Conservation (phyloP, 352 stramenopile species). For the Pythium brassicae region DNA sequence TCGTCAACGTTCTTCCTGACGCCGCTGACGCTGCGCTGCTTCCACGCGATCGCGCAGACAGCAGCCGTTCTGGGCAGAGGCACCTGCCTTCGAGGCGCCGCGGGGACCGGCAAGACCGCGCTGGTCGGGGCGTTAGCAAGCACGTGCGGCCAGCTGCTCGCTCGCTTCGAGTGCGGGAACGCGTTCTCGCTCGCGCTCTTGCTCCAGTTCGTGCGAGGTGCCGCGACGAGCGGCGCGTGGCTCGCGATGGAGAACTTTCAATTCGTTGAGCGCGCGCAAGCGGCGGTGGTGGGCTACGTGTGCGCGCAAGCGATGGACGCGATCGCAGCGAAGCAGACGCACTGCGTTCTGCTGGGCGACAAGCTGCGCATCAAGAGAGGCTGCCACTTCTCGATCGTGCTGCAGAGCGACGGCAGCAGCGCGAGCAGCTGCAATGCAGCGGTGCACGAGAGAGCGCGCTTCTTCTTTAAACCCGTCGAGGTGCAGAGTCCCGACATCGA, state of each 20-base stretch:
- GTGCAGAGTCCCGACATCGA: conserved; percentile 34
- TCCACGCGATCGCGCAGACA: conserved; percentile 41
- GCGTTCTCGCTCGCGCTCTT: conserved; percentile 24
- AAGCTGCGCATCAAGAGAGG: conserved; percentile 46
- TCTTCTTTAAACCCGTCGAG: conserved; percentile 37
- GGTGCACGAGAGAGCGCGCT: conserved; percentile 11
- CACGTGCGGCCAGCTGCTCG: conserved; percentile 45
- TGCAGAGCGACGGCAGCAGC: background rate
- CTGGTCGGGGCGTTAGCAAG: conserved; percentile 32
- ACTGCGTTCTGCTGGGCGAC: conserved; percentile 32
- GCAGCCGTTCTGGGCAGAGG: conserved; percentile 34
- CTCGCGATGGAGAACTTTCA: conserved; percentile 40
- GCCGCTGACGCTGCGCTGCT: conserved; percentile 60
- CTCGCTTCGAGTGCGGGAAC: conserved; percentile 33
- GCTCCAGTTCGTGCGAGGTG: conserved; percentile 43
- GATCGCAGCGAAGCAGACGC: conserved; percentile 27
- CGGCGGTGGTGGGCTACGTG: conserved; percentile 27
- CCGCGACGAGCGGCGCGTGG: conserved; percentile 50
- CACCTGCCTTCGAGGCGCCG: conserved; percentile 29
- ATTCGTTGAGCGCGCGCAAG: conserved; percentile 11
- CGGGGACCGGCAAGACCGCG: conserved; percentile 41
- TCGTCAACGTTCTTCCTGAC: conserved; percentile 33
- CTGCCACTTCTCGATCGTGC: conserved; percentile 29
- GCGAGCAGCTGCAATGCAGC: background rate
- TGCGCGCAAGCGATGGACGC: conserved; percentile 45